Evolutionary conservation across 345 rosid genomes (phyloP).

Genomic region (Arabidopsis arenosa): DNA sequence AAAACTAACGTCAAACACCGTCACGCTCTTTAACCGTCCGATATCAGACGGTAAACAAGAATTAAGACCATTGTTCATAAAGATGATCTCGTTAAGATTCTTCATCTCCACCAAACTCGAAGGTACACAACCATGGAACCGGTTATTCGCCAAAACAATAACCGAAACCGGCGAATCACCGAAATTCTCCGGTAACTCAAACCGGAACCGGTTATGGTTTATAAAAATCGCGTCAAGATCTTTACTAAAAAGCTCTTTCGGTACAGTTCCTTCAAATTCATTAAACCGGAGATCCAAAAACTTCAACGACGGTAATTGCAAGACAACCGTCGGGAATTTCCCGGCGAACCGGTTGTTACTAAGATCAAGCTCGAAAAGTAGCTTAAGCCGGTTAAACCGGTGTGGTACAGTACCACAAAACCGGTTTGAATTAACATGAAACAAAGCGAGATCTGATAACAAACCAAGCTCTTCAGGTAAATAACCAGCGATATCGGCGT

Average conservation of each 20-base stretch:
- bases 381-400: constrained; percentile 55
- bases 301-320: constrained; percentile 61
- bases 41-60: constrained; percentile 72
- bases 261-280: constrained; percentile 76
- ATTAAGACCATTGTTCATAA: constrained; percentile 66
- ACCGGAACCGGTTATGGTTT: constrained; percentile 70
- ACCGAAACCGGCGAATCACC: constrained; percentile 84
- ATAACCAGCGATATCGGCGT: constrained; percentile 79
- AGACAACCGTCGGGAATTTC: constrained; percentile 63
- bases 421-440: constrained; percentile 78
- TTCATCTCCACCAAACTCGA: constrained; percentile 71
- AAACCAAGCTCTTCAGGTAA: constrained; percentile 83
- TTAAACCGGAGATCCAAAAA: constrained; percentile 77
- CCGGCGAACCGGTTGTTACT: constrained; percentile 85
- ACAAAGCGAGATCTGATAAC: constrained; percentile 72
- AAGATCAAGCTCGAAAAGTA: constrained; percentile 75
- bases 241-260: constrained; percentile 66
- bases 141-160: constrained; percentile 74
- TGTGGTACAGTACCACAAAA: constrained; percentile 76
- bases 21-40: constrained; percentile 58
- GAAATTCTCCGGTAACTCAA: constrained; percentile 65
- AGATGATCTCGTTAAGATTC: constrained; percentile 66
- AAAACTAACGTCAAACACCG: constrained; percentile 70
- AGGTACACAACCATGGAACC: constrained; percentile 75
- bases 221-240: constrained; percentile 73